A percentile compares a stretch with the other conserved stretches of the same genome.
Conservation (phyloP, 208 protist genomes). For the Naegleria lovaniensis region DNA sequence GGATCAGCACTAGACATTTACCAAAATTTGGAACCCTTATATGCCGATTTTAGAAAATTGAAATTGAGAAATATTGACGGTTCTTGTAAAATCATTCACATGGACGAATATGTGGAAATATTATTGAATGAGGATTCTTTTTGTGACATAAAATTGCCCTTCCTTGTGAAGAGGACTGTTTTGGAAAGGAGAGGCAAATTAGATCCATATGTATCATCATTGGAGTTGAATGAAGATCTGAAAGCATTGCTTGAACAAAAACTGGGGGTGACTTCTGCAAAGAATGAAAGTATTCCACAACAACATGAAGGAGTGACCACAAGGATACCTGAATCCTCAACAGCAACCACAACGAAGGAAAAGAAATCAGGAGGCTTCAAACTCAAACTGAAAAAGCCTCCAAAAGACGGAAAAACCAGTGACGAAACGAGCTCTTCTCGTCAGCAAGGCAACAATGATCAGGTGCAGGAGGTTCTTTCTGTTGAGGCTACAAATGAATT, state of each 20-base stretch:
- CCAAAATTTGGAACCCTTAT: constrained; percentile 67
- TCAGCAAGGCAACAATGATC: background rate
- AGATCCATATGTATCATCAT: background rate
- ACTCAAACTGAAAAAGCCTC: background rate
- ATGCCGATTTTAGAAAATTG: constrained; percentile 69
- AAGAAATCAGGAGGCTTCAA: background rate
- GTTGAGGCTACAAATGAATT: constrained; percentile 18
- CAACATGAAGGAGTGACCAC: background rate
- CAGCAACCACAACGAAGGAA: background rate
- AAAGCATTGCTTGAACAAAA: background rate
- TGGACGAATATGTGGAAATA: constrained; percentile 71
- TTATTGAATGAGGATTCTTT: constrained; percentile 52
- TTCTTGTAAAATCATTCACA: constrained; percentile 44
- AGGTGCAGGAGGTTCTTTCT: background rate
- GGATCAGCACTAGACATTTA: constrained; percentile 60
- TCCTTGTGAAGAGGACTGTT: constrained; percentile 34
- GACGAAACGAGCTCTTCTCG: too few species aligned
- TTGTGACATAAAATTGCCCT: constrained; percentile 61
- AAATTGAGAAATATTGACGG: constrained; percentile 28
- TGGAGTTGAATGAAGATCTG: background rate
- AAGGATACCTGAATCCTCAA: background rate
- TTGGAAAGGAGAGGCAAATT: constrained; percentile 27
- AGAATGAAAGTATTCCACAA: too few species aligned
- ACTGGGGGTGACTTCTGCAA: background rate
- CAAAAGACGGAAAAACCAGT: background rate